These are phyloP conservation scores for Boletus albobrunnescens DNA, from an alignment of 1,284 basidiomycete species.

Conservation along the genomic window DNA sequence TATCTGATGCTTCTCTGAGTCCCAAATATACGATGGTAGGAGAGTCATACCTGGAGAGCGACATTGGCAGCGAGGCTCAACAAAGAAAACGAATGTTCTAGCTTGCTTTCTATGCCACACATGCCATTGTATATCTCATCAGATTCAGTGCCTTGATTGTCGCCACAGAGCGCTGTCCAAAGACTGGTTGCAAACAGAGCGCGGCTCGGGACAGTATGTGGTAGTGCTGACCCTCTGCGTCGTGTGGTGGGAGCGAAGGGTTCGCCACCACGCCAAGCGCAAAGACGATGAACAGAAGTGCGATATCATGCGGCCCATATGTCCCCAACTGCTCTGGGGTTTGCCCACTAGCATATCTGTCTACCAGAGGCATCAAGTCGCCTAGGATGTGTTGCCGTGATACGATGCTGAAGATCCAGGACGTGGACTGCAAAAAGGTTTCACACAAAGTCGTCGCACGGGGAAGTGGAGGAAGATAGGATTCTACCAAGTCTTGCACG, in stretches of 20 bases:
- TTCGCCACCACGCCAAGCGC: conserved; percentile 51
- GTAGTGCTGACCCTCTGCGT: conserved; percentile 53
- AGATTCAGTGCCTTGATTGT: conserved; percentile 49
- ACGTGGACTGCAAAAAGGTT: conserved; percentile 47
- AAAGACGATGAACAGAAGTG: conserved; percentile 47
- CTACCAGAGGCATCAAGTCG: conserved; percentile 45
- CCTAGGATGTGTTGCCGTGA: conserved; percentile 42
- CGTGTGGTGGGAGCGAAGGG: conserved; percentile 45
- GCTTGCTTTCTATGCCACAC: not conserved
- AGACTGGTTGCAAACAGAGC: conserved; percentile 42
- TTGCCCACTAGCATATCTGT: conserved; percentile 19
- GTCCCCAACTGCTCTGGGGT: conserved; percentile 13
- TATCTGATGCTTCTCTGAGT: not conserved
- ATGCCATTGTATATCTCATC: conserved; percentile 50
- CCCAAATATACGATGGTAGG: not conserved
- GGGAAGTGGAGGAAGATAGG: conserved; percentile 42
- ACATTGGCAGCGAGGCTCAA: not conserved
- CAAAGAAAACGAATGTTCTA: not conserved
- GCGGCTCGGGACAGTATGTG: conserved; percentile 40
- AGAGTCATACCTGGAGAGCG: not conserved
- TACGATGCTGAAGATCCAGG: conserved; percentile 54
- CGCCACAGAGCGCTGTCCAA: conserved; percentile 41
- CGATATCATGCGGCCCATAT: conserved; percentile 49
- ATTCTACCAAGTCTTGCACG: conserved; percentile 40
- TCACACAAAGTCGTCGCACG: conserved; percentile 38